These are phyloP conservation scores for Vaccinium vitisidaea DNA, from an alignment of 148 eudicot species.

Conservation along the genomic window DNA sequence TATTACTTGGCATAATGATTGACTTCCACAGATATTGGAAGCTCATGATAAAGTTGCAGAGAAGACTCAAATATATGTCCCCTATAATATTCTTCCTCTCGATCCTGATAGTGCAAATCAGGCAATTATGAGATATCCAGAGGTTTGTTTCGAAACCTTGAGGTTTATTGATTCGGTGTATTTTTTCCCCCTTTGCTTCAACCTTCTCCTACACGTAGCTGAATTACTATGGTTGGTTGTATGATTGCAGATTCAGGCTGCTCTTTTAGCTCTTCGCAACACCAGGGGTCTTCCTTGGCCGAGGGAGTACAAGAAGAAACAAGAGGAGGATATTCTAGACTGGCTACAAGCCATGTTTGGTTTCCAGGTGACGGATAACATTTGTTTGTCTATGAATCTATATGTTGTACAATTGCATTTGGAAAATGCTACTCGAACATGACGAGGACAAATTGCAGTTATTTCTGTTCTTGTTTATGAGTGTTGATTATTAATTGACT, in stretches of 20 bases:
- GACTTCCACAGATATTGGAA: constrained; percentile 67
- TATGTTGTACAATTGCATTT: not conserved
- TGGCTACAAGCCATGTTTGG: constrained; percentile 99
- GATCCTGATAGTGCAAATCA: constrained; percentile 99
- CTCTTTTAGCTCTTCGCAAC: constrained; percentile 88
- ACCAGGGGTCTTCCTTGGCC: constrained; percentile 99
- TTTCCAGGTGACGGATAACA: constrained; percentile 60
- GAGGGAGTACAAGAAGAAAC: constrained; percentile 90
- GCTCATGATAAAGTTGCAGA: constrained; percentile 96
- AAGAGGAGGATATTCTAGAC: constrained; percentile 90
- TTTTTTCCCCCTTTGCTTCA: not conserved
- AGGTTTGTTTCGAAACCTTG: constrained; percentile 43
- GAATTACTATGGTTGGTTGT: not conserved
- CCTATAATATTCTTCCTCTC: constrained; percentile 95
- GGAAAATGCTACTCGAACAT: constrained; percentile 8
- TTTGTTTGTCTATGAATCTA: not conserved
- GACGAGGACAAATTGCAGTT: not conserved
- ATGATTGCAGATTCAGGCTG: constrained; percentile 79
- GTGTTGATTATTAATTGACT: not conserved
- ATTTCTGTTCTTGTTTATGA: not conserved
- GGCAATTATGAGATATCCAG: constrained; percentile 96
- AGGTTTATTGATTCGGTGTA: not conserved
- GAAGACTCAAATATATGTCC: constrained; percentile 84
- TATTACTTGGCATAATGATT: constrained; percentile 1
- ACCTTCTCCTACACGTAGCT: constrained; percentile 7